phyloP scores from a whole-genome alignment of 2,329 filamentous ascomycete species.

The Raffaelea ambrosiae region DNA sequence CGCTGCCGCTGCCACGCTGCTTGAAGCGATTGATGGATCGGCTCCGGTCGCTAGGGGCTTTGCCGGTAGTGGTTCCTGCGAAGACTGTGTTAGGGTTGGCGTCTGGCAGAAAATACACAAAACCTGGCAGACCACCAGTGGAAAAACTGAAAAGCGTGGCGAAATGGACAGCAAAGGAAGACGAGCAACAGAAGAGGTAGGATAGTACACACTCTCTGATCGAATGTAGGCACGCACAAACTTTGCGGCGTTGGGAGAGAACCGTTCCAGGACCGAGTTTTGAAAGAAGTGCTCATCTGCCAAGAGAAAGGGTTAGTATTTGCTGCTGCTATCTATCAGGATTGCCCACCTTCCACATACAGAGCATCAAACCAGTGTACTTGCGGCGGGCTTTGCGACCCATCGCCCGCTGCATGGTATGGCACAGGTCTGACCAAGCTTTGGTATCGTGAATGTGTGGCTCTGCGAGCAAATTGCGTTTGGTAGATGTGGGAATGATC shows the following conservation, averaged over 20 bases:
- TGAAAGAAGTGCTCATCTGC: slow-evolving; percentile 25
- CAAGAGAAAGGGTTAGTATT: too few relatives aligned
- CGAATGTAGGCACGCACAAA: slow-evolving; percentile 10
- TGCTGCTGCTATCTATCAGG: too few relatives aligned
- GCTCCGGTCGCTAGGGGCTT: slow-evolving; percentile 6
- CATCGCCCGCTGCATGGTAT: slow-evolving; percentile 14
- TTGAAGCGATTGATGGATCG: not conserved
- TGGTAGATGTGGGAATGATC: slow-evolving; percentile 19
- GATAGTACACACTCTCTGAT: slow-evolving; percentile 8
- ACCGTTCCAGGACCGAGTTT: slow-evolving; percentile 16
- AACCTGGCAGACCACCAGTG: too few relatives aligned
- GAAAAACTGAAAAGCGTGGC: not conserved
- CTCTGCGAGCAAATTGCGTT: slow-evolving; percentile 13
- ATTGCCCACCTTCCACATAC: slow-evolving; percentile 16
- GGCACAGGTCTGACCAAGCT: slow-evolving; percentile 15
- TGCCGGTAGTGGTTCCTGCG: slow-evolving; percentile 3
- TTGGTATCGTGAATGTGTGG: slow-evolving; percentile 6
- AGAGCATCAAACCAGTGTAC: slow-evolving; percentile 19
- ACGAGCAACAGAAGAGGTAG: not conserved
- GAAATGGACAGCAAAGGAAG: not conserved
- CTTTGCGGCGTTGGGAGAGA: slow-evolving; percentile 16
- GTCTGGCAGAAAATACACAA: not conserved
- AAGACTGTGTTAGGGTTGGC: not conserved
- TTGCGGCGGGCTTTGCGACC: slow-evolving; percentile 13
- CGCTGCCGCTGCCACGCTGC: not conserved